Evolutionary conservation across 352 stramenopile genomes (phyloP).

Genomic region (Globisporangium cystogenes): DNA sequence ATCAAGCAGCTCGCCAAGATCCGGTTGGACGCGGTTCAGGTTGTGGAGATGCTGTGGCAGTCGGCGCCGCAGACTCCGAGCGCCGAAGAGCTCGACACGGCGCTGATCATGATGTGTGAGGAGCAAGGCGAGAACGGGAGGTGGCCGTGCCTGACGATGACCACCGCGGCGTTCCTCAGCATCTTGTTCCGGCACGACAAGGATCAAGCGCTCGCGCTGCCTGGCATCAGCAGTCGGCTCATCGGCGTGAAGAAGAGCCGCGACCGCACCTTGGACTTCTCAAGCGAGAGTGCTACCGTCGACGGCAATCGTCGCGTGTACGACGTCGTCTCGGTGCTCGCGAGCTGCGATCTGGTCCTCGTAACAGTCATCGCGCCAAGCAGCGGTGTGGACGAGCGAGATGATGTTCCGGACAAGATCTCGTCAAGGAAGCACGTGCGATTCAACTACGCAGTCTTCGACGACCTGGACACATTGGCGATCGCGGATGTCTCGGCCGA

Average conservation of each 20-base stretch:
- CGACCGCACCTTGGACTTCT: conserved; percentile 11
- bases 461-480: conserved; percentile 21
- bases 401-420: conserved; percentile 19
- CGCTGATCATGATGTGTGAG: conserved; percentile 41
- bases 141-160: conserved; percentile 55
- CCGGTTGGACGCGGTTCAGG: conserved; percentile 17
- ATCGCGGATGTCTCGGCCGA: conserved; percentile 7
- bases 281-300: conserved; percentile 15
- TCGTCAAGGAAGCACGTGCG: conserved; percentile 35
- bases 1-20: conserved; percentile 32
- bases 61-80: background rate
- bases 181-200: conserved; percentile 45
- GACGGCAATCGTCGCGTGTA: conserved; percentile 63
- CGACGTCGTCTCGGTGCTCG: conserved; percentile 59
- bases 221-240: conserved; percentile 34
- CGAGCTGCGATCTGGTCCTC: conserved; percentile 42
- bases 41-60: conserved; percentile 13
- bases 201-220: conserved; percentile 19
- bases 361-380: conserved; percentile 14
- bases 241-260: conserved; percentile 35
- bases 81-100: conserved; percentile 36
- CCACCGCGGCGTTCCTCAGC: conserved; percentile 45
- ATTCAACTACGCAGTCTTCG: conserved; percentile 57
- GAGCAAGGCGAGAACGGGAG: conserved; percentile 29
- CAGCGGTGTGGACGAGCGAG: conserved; percentile 6